A percentile compares a stretch with the other conserved stretches of the same genome.
Conservation (phyloP, 1,139 yeast genomes). For the Magnusiomyces suaveolens region DNA sequence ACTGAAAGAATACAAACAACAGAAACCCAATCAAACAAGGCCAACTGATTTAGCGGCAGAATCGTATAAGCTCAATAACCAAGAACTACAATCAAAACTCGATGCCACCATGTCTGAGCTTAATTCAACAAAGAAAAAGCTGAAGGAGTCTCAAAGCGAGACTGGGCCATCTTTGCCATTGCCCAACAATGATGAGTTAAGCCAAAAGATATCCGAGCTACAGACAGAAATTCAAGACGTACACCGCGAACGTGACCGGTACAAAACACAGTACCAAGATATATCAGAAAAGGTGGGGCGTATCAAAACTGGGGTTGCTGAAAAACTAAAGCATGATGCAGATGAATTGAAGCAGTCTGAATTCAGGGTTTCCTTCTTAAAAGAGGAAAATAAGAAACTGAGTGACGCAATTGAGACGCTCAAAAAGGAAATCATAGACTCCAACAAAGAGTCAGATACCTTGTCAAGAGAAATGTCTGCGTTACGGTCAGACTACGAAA, state of each 20-base stretch:
- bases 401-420: constrained; percentile 27
- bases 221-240: constrained; percentile 5
- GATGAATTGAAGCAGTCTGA: constrained; percentile 30
- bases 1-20: constrained; percentile 11
- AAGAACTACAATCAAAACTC: constrained; percentile 6
- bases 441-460: constrained; percentile 61
- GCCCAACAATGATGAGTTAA: neutral
- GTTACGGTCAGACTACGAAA: constrained; percentile 41
- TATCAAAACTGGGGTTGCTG: constrained; percentile 70
- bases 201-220: neutral
- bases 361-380: constrained; percentile 31
- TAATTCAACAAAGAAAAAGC: neutral
- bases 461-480: constrained; percentile 43
- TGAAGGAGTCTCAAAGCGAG: neutral
- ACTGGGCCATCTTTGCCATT: neutral
- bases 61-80: neutral
- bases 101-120: neutral
- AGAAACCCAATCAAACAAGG: neutral
- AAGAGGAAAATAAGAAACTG: constrained; percentile 12
- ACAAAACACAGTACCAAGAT: constrained; percentile 65
- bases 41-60: neutral
- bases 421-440: constrained; percentile 44
- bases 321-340: constrained; percentile 49
- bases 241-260: constrained; percentile 41
- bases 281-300: constrained; percentile 64